Conservation (phyloP, 805 yeast genomes). For the Candida saitoana region DNA sequence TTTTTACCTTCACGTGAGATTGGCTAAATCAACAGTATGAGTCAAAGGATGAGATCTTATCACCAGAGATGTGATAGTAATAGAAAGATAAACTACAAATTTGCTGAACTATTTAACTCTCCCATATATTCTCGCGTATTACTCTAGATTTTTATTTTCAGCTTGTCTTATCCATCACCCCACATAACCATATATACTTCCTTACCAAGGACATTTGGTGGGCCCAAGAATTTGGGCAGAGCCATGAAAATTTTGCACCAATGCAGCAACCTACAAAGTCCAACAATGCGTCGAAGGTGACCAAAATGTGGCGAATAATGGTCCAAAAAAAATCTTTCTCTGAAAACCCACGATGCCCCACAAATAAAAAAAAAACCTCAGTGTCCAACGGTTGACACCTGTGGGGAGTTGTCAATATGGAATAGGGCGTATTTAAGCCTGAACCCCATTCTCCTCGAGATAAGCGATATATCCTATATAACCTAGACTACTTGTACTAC, state of each 20-base stretch:
- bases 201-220: no score
- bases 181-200: no score
- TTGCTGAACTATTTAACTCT: neutral
- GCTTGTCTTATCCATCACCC: no score
- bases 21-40: neutral
- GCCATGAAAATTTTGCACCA: neutral
- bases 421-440: neutral
- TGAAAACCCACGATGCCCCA: neutral
- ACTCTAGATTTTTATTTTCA: no score
- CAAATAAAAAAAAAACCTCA: neutral
- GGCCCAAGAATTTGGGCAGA: no score
- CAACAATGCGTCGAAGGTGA: neutral
- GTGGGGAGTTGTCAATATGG: neutral
- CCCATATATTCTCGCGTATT: no score
- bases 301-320: neutral
- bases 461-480: no score
- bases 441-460: no score
- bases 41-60: no score
- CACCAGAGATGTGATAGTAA: no score
- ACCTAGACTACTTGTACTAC: no score
- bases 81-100: neutral
- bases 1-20: neutral
- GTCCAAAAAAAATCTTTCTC: neutral
- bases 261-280: neutral
- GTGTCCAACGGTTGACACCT: neutral